A percentile compares a stretch with the other conserved stretches of the same genome.
Conservation (phyloP, 2,329 filamentous ascomycete genomes). For the Trichoderma sp. region DNA sequence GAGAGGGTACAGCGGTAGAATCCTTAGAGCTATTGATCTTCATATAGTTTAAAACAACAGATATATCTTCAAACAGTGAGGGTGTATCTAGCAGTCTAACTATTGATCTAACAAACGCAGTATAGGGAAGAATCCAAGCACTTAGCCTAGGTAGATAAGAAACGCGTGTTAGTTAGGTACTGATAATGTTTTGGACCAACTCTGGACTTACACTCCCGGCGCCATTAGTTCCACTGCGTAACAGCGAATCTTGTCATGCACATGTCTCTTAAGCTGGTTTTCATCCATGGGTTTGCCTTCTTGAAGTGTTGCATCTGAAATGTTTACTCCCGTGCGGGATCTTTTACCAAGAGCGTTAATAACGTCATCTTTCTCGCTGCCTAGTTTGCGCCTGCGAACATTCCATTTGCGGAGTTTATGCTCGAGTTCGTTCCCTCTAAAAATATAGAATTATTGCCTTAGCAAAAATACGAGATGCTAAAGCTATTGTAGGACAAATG, state of each 20-base stretch:
- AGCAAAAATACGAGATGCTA: neutral
- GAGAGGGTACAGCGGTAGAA: neutral
- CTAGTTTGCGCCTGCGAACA: neutral
- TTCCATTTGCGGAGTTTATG: conserved; percentile 2
- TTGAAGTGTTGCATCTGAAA: neutral
- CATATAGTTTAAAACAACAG: neutral
- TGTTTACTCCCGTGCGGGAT: neutral
- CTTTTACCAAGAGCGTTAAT: neutral
- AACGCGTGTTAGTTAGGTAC: neutral
- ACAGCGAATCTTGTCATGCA: neutral
- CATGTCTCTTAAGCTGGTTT: neutral
- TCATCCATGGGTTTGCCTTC: neutral
- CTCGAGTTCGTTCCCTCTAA: neutral
- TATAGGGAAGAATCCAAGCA: neutral
- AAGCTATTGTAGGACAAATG: neutral
- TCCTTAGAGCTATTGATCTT: neutral
- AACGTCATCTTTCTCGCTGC: neutral
- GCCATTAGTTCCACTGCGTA: neutral
- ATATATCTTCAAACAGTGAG: neutral
- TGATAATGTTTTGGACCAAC: neutral
- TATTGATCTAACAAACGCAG: neutral
- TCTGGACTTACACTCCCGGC: neutral
- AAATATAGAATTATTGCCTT: too few species aligned
- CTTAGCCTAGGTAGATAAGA: neutral
- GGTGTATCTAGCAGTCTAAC: neutral